A percentile compares a stretch with the other conserved stretches of the same genome.
These are phyloP conservation scores for Manihot esculenta DNA, from an alignment of 441 rosid genomes.

Conservation along the genomic window DNA sequence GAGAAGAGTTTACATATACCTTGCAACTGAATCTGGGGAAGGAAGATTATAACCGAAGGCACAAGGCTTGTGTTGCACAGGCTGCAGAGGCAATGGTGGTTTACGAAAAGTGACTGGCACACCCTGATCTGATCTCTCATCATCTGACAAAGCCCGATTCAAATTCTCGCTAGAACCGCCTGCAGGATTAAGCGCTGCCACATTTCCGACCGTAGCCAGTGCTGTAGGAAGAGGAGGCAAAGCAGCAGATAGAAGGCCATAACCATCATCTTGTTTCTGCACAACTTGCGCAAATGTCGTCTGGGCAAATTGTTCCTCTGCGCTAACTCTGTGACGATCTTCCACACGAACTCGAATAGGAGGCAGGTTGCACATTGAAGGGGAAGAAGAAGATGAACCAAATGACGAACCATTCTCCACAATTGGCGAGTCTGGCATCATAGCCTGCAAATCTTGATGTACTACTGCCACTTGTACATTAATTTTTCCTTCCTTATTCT, in stretches of 20 bases:
- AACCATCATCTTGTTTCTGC: constrained; percentile 57
- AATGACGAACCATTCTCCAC: constrained; percentile 69
- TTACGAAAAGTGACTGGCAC: constrained; percentile 44
- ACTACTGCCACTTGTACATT: constrained; percentile 20
- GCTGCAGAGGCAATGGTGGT: constrained; percentile 46
- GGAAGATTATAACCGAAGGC: constrained; percentile 40
- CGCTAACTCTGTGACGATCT: constrained; percentile 51
- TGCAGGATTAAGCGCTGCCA: constrained; percentile 12
- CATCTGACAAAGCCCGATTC: constrained; percentile 60
- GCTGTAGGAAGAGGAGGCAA: constrained; percentile 36
- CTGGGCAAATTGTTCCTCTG: constrained; percentile 70
- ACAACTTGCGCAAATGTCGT: constrained; percentile 39
- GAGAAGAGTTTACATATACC: constrained; percentile 39
- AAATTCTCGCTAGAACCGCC: constrained; percentile 46
- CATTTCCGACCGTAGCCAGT: constrained; percentile 26
- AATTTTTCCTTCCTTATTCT: constrained; percentile 19
- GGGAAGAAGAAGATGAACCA: constrained; percentile 81
- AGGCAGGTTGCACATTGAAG: constrained; percentile 65
- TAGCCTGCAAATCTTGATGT: constrained; percentile 55
- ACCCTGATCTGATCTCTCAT: constrained; percentile 88
- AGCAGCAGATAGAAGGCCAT: constrained; percentile 41
- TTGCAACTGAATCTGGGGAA: constrained; percentile 86
- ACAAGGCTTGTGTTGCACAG: constrained; percentile 38
- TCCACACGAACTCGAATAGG: constrained; percentile 76
- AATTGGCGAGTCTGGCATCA: constrained; percentile 80